Conservation (phyloP, 2,329 filamentous ascomycete genomes). For the Chaetothyriales sp. region DNA sequence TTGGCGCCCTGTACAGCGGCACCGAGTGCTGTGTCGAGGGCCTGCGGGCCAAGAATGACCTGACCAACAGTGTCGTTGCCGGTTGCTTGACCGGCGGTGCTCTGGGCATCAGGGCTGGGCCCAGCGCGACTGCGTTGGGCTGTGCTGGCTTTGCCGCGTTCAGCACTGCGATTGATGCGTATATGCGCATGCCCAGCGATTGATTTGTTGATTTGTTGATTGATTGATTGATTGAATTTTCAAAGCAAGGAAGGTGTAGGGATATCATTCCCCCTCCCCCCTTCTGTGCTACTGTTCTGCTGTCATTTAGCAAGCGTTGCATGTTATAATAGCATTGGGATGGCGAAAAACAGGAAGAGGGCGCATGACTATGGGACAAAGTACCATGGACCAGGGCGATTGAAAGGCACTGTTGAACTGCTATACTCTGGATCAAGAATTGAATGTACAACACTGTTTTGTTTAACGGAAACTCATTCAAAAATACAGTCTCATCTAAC, state of each 20-base stretch:
- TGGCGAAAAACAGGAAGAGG: too few species aligned
- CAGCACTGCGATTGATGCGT: slow-evolving; percentile 77
- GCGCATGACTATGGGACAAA: too few species aligned
- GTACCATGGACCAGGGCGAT: too few species aligned
- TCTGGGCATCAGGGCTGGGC: slow-evolving; percentile 71
- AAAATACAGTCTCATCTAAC: neutral
- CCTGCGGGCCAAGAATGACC: slow-evolving; percentile 75
- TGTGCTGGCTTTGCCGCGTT: slow-evolving; percentile 92
- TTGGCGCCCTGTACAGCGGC: slow-evolving; percentile 78
- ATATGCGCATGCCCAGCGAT: slow-evolving; percentile 56
- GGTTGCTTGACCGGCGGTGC: slow-evolving; percentile 87
- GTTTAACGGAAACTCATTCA: too few species aligned
- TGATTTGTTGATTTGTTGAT: neutral
- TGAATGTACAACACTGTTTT: neutral
- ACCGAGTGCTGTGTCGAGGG: slow-evolving; percentile 96
- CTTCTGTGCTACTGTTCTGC: too few species aligned
- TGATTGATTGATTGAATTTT: too few species aligned
- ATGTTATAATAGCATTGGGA: too few species aligned
- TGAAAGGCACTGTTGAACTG: neutral
- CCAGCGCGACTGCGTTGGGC: slow-evolving; percentile 72
- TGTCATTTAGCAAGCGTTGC: too few species aligned
- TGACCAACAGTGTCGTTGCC: slow-evolving; percentile 71
- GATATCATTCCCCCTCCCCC: too few species aligned
- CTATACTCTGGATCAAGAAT: neutral
- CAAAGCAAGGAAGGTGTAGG: too few species aligned